These are phyloP conservation scores for Quillaja saponaria DNA, from an alignment of 306 rosid species.

Conservation along the genomic window DNA sequence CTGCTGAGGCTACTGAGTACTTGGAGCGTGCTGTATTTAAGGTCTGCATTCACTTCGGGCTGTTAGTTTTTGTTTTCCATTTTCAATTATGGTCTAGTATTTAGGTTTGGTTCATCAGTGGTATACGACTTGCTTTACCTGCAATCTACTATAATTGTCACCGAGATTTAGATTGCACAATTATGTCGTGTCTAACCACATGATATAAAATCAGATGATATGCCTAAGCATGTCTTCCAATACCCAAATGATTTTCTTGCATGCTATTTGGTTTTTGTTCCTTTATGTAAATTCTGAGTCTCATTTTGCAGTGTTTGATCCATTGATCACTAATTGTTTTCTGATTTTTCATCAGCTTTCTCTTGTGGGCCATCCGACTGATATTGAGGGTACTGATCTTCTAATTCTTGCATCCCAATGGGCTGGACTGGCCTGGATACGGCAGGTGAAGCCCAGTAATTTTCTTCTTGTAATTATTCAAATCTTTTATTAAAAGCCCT, in stretches of 20 bases:
- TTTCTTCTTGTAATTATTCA: not conserved
- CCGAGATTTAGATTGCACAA: not conserved
- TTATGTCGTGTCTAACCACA: not conserved
- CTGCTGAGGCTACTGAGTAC: constrained; percentile 59
- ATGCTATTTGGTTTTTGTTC: constrained; percentile 14
- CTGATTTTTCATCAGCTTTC: constrained; percentile 53
- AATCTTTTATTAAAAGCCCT: not conserved
- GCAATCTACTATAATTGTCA: constrained; percentile 6
- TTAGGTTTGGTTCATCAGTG: constrained; percentile 18
- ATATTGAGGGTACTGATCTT: constrained; percentile 62
- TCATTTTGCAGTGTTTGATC: constrained; percentile 18
- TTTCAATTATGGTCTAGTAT: not conserved
- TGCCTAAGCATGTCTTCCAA: constrained; percentile 1
- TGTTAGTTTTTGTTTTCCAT: constrained; percentile 13
- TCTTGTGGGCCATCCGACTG: constrained; percentile 54
- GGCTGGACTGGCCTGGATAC: constrained; percentile 79
- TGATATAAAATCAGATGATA: not conserved
- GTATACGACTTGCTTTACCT: not conserved
- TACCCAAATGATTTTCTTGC: not conserved
- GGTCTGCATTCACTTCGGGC: constrained; percentile 40
- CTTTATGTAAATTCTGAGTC: constrained; percentile 7
- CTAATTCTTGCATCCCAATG: constrained; percentile 83
- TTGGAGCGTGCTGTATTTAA: constrained; percentile 73
- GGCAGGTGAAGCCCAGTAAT: constrained; percentile 60
- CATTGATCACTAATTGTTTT: constrained; percentile 27